These are phyloP conservation scores for Lasiodiplodia sp. DNA, from an alignment of 2,329 filamentous ascomycete species.

Conservation along the genomic window DNA sequence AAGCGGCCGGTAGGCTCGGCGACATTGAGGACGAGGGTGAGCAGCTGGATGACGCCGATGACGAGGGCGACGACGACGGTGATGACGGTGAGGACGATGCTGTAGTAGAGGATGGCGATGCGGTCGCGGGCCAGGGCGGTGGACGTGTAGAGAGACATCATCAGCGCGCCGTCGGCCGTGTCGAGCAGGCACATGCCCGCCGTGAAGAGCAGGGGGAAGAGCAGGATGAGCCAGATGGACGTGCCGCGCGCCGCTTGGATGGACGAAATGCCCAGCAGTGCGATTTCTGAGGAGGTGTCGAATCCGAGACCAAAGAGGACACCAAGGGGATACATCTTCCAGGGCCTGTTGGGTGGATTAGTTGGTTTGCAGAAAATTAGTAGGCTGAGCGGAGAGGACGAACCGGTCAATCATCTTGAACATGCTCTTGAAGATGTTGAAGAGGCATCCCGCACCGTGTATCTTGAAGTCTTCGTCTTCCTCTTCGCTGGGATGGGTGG, in stretches of 20 bases:
- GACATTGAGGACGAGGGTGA: constrained; percentile 80
- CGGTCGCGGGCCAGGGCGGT: constrained; percentile 78
- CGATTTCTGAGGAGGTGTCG: constrained; percentile 94
- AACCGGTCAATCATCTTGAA: constrained; percentile 74
- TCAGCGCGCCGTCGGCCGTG: constrained; percentile 89
- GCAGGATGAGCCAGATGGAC: constrained; percentile 89
- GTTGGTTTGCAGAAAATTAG: not conserved
- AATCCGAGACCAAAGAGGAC: constrained; percentile 89
- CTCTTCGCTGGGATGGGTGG: constrained; percentile 48
- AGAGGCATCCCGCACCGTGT: constrained; percentile 79
- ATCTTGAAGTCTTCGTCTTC: constrained; percentile 66
- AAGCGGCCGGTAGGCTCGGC: constrained; percentile 78
- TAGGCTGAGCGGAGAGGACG: constrained; percentile 6
- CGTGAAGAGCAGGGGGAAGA: constrained; percentile 91
- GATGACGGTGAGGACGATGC: constrained; percentile 81
- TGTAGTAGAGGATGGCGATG: constrained; percentile 94
- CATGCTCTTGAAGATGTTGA: constrained; percentile 73
- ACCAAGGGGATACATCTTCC: constrained; percentile 96
- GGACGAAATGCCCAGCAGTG: constrained; percentile 86
- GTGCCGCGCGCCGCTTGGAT: constrained; percentile 87
- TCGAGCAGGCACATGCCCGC: constrained; percentile 96
- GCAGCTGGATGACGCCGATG: constrained; percentile 84
- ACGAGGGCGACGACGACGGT: constrained; percentile 85
- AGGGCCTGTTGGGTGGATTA: constrained; percentile 60
- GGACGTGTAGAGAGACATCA: constrained; percentile 92